These are phyloP conservation scores for Solanum medicagineum DNA, from an alignment of 257 asterid species.

Conservation along the genomic window DNA sequence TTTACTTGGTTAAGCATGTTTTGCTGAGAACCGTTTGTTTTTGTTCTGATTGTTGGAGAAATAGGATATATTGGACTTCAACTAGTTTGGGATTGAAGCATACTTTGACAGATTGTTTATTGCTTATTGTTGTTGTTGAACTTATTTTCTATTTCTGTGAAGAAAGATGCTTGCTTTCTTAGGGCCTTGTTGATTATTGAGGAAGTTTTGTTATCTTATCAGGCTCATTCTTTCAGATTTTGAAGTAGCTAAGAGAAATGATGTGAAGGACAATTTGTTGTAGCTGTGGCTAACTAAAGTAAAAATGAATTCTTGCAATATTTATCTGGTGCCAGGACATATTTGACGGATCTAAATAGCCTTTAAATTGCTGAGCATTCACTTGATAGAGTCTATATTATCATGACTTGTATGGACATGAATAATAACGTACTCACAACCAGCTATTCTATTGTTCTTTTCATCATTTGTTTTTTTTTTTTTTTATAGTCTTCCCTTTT, in stretches of 20 bases:
- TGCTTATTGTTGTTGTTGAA: not conserved
- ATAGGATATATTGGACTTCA: not conserved
- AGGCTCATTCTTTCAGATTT: not conserved
- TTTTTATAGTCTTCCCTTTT: not conserved
- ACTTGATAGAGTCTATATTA: not conserved
- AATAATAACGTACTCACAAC: not conserved
- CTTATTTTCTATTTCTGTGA: not conserved
- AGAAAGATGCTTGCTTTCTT: not conserved
- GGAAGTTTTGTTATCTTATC: not conserved
- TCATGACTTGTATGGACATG: not conserved
- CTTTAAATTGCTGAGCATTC: not conserved
- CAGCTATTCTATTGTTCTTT: not conserved
- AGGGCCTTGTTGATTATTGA: not conserved
- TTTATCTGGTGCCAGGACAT: not conserved
- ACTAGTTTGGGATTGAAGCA: not conserved
- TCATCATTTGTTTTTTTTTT: not conserved
- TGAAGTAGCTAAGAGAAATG: not conserved
- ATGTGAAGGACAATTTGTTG: not conserved
- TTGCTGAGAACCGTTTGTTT: not conserved
- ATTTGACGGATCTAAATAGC: not conserved
- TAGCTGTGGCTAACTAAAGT: not conserved
- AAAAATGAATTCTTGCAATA: not conserved
- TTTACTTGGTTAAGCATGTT: not conserved
- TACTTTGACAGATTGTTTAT: not conserved
- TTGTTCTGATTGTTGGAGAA: not conserved